Evolutionary conservation across 805 yeast genomes (phyloP), one percentile per base, ranked within the genome.

Genomic region (Priceomyces castillae): DNA sequence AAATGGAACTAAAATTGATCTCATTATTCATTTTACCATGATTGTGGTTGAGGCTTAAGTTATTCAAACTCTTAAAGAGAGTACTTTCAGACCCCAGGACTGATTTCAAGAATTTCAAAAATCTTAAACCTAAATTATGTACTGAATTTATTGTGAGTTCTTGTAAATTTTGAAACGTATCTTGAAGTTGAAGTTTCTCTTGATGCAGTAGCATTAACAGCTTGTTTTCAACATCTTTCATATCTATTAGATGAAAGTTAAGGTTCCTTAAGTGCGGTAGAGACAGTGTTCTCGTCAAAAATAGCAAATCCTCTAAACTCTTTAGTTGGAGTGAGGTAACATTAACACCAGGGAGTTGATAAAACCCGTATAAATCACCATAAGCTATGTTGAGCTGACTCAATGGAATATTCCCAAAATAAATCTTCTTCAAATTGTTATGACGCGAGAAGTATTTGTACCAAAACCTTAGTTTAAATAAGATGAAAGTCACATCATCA

Each of bases 401-500:
- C 17, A 43, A 22, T 2, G 51, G 51, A 4, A 48, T 43, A 23
- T 41, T 46, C 2, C 48, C 49, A 37, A 50, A 37, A 40, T 40
- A 46, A 4, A 50, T 30, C 11, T 15, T 10, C 9, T 37, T 34
- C 12, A 48, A 20, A 12, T 22, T 22, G 15, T 34, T 36, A 7
- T 17, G 10, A 7, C 25, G 25, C 4, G 12, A 25, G 22, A 46
- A 42, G 15, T 33, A 48, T 7, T 34, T 39, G 4, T 23, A 26
- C 53, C 53, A 50, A 18, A 44, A 39, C 19, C 41, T 45, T 17
- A 50, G 34, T 30, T 50, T 50, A 31, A 50, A 50, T 16, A 50
- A 20, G 7, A 46, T 28, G 28, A 50, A 50, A 6, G 37, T 35
- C 3, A 50, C 31, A 30, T 48, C 51, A 39, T 50, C 51, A n/a